Base-by-base conservation (phyloP, 306 rosid species). In the Vigna angularis region DNA sequence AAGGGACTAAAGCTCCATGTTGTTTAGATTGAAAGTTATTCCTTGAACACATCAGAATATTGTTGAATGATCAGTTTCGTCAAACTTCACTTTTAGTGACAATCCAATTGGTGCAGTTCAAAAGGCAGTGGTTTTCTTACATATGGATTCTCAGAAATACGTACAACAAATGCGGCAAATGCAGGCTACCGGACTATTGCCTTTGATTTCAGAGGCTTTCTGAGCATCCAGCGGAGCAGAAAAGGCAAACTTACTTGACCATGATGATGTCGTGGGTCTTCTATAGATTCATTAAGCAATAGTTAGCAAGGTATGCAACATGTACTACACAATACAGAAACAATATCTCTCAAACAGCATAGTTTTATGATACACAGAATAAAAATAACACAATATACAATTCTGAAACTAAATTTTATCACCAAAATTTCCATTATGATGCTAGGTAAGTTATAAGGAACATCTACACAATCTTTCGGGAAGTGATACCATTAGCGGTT, bases 201-300 rank as follows among this genome's bases (percentile, higher is more conserved):
- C 73, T 32, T 85, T 7, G 97, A 91, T 77, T 86, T 86, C 75
- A 75, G 94, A 76, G 97, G 73, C 91, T 86, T 53, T 89, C 97
- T 5, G 87, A 91, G 12, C 89, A 89, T 73, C 94, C 94, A 4
- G 30, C 83, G 0, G 82, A 89, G 86, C 85, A 1, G 91, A 82
- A 57, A 91, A 89, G 7, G 91, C 78, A 20, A 83, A 83, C 47
- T 14, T 84, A 34, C 32, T 16, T 50, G 86, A 85, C 66, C 88
- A 88, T 38, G 73, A 85, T 53, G 83, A 80, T 26, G 45, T 82
- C 10, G 48, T 72, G 26, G 85, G 75, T 68, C 82, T 88, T 38
- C 22, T 91, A 30, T 30, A 79, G 94, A 88, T 81, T 28, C 90
- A 34, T 56, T 88, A 72, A 61, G 75, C 57, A 88, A 36, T 36